Base-by-base conservation (phyloP, 768 basidiomycete genomes). In the Kwoniella sp. region DNA sequence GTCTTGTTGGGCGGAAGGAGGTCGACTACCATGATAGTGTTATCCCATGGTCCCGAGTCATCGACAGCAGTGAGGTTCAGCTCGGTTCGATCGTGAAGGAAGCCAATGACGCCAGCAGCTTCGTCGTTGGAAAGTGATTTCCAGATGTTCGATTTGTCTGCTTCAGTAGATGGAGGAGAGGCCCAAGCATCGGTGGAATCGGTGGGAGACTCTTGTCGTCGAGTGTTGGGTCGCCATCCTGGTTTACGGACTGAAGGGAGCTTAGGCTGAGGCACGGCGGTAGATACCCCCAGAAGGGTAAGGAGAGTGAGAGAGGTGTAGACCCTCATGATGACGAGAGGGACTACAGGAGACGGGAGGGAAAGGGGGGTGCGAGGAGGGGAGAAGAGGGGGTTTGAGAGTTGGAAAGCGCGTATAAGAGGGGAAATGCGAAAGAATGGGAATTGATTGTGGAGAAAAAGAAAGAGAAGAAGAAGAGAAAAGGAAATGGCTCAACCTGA, bases 61-160 rank as follows among this genome's bases (percentile, higher is more conserved):
- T 55, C 65, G 22, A 56, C 60, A 15, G 65, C 59, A 12, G 71
- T 72, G 24, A 72, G 51, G 54, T 72, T 72, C 8, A 72, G 61
- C 24, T 63, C 65, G 0, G 60, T 33, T 33, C 60, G 59, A 17
- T 67, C 53, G 55, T 72, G 71, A 7, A 72, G 56, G 58, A 63
- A 72, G 2, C 17, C 27, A 30, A 72, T 69, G 17, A 69, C 66
- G 13, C 25, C 61, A 0, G 69, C 68, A 9, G 69, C 69, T 57
- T 72, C 70, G 40, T 72, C 70, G 49, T 72, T 67, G 22, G 54
- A 57, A 0, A 72, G 51, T 0, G 49, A 67, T 15, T 52, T 40
- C 62, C 64, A 70, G 50, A 70, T 56, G 47, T 70, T 70, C 24
- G 50, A 12, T 25, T 65, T 64, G 24, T 60, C 55, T 10, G 69